Percentiles rank a stretch among this genome's conserved stretches.
Conservation (phyloP, 768 basidiomycete genomes). For the Asterophora parasitica region DNA sequence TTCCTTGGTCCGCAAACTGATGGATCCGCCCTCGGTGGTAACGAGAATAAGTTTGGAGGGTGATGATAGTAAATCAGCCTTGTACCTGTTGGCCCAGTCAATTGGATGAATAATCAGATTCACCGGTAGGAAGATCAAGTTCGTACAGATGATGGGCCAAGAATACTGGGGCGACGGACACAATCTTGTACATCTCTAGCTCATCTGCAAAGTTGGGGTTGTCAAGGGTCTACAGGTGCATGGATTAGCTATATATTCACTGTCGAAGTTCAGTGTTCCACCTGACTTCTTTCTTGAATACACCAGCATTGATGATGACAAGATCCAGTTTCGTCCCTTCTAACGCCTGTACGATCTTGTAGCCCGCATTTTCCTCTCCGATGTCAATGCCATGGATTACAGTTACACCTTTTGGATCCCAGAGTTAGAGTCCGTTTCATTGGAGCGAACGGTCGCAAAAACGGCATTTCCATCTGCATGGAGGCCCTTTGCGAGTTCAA, state of each 20-base stretch:
- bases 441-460: constrained; percentile 34
- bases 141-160: constrained; percentile 26
- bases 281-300: constrained; percentile 36
- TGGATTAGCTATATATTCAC: too few species aligned
- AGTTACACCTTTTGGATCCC: constrained; percentile 28
- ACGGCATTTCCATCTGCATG: constrained; percentile 23
- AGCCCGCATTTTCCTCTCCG: constrained; percentile 27
- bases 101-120: too few species aligned
- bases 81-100: constrained; percentile 10
- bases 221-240: constrained; percentile 34
- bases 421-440: constrained; percentile 19
- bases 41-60: constrained; percentile 37
- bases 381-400: constrained; percentile 36
- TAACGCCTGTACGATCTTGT: constrained; percentile 30
- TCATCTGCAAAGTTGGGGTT: constrained; percentile 33
- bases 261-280: too few species aligned
- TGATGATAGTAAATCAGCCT: constrained; percentile 20
- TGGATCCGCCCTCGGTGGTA: constrained; percentile 43
- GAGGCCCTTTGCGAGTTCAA: constrained; percentile 29
- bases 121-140: too few species aligned
- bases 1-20: constrained; percentile 34
- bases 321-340: constrained; percentile 26
- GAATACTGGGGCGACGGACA: constrained; percentile 39
- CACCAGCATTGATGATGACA: constrained; percentile 34
- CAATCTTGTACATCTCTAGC: constrained; percentile 41